Evolutionary conservation across 2,329 filamentous ascomycete genomes (phyloP).

Genomic region (Ilyonectria sp.): DNA sequence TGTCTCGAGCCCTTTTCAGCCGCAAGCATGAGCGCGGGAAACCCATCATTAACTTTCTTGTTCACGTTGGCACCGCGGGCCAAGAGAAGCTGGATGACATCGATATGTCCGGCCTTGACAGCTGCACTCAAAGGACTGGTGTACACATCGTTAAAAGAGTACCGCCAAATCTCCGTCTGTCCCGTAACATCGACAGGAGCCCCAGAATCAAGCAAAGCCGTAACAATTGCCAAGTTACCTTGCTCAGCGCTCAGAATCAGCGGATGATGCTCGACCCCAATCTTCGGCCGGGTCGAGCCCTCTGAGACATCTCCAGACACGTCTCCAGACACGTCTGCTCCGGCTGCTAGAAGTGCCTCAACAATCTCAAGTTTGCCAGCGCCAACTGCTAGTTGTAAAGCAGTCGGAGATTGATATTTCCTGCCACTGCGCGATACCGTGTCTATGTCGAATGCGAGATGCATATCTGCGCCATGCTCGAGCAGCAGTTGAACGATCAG

Average conservation of each 20-base stretch:
- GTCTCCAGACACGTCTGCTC: not conserved
- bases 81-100: slow-evolving; percentile 15
- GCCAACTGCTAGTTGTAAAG: not conserved
- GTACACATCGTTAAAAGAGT: not conserved
- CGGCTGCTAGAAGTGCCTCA: not conserved
- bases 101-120: not conserved
- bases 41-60: not conserved
- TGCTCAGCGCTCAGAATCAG: not conserved
- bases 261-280: not conserved
- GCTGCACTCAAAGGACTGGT: slow-evolving; percentile 22
- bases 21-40: slow-evolving; percentile 11
- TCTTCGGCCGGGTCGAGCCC: not conserved
- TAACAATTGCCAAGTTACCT: not conserved
- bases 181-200: slow-evolving; percentile 1
- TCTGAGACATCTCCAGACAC: not conserved
- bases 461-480: slow-evolving; percentile 10
- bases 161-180: no score
- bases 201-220: not conserved
- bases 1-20: not conserved
- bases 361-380: not conserved
- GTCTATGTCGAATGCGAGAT: not conserved
- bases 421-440: no score
- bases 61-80: slow-evolving; percentile 13
- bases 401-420: not conserved
- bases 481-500: slow-evolving; percentile 16